Conservation (phyloP, 495 filamentous ascomycete genomes). For the Oidiodendron maius region DNA sequence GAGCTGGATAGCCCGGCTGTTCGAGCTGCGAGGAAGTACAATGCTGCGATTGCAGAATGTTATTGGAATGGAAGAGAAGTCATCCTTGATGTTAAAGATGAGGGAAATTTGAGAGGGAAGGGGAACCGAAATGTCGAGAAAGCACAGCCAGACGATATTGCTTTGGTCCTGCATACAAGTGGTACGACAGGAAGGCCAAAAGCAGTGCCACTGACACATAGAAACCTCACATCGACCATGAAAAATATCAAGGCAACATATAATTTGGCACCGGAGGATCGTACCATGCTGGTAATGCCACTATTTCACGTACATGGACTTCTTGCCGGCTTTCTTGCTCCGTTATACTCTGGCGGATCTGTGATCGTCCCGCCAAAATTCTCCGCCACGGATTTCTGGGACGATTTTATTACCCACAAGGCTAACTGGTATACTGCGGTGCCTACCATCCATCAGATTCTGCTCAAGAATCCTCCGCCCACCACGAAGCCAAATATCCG, state of each 20-base stretch:
- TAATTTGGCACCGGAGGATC: constrained; percentile 56
- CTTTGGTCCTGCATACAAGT: constrained; percentile 56
- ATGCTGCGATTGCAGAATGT: constrained; percentile 73
- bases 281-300: constrained; percentile 86
- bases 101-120: constrained; percentile 56
- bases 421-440: constrained; percentile 89
- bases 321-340: constrained; percentile 70
- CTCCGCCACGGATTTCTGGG: constrained; percentile 81
- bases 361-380: constrained; percentile 69
- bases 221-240: constrained; percentile 71
- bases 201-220: constrained; percentile 74
- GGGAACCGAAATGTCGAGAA: constrained; percentile 39
- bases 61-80: constrained; percentile 67
- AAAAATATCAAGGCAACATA: constrained; percentile 76
- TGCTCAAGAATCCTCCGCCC: constrained; percentile 64
- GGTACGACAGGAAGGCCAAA: constrained; percentile 82
- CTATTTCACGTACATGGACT: constrained; percentile 87
- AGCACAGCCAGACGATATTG: constrained; percentile 58
- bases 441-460: constrained; percentile 84
- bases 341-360: constrained; percentile 64
- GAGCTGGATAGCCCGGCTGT: constrained; percentile 58
- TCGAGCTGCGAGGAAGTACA: constrained; percentile 65
- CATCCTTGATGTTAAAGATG: constrained; percentile 67
- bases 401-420: constrained; percentile 57
- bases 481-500: constrained; percentile 63